Evolutionary conservation across 2,329 filamentous ascomycete genomes (phyloP).

Genomic region (Arachnopeziza araneosa): DNA sequence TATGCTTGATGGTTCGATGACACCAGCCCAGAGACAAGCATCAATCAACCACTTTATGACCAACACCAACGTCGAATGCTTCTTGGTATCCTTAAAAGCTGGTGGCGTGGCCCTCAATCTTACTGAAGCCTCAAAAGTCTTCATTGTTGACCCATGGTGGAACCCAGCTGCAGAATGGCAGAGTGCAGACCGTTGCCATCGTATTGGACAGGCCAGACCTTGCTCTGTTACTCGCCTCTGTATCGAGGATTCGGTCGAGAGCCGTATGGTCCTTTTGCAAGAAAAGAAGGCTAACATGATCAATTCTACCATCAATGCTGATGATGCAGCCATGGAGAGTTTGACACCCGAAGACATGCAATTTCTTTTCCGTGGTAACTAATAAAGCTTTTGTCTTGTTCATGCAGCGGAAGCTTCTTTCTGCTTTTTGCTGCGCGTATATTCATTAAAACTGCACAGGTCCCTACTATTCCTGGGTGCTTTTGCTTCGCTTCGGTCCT

Average conservation of each 20-base stretch:
- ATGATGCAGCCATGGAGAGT: constrained; percentile 86
- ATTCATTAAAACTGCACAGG: not conserved
- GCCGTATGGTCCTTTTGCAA: constrained; percentile 88
- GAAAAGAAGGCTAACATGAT: constrained; percentile 99
- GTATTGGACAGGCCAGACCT: constrained; percentile 89
- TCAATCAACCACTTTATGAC: constrained; percentile 97
- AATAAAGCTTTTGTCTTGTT: not conserved
- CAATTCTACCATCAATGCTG: constrained; percentile 90
- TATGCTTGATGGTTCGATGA: constrained; percentile 98
- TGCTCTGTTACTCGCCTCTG: constrained; percentile 92
- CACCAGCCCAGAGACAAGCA: constrained; percentile 82
- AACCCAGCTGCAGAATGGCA: constrained; percentile 99
- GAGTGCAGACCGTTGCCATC: constrained; percentile 87
- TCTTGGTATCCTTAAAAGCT: constrained; percentile 91
- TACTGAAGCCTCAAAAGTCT: constrained; percentile 90
- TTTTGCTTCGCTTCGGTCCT: not conserved
- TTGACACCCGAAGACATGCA: constrained; percentile 88
- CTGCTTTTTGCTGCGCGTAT: not conserved
- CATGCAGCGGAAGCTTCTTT: not conserved
- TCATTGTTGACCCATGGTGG: constrained; percentile 99
- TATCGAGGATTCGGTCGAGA: constrained; percentile 96
- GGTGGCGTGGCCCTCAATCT: constrained; percentile 93
- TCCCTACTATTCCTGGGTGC: not conserved
- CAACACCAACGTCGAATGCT: constrained; percentile 89
- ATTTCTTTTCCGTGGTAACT: constrained; percentile 83